Evolutionary conservation across 768 basidiomycete species (phyloP).

Genomic region (Sarcomyxa edulis): DNA sequence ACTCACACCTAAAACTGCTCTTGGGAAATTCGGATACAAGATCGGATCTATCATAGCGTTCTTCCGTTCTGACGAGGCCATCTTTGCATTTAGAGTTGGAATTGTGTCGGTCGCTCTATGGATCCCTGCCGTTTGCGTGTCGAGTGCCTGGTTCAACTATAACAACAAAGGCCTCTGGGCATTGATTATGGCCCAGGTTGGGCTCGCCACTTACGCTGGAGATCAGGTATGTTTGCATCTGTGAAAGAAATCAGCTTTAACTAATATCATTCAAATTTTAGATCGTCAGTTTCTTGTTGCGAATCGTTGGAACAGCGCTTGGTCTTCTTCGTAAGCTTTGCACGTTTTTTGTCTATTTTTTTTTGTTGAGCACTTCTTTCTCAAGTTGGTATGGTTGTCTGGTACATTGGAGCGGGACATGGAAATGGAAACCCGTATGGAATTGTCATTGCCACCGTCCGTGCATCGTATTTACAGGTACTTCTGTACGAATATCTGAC

Average conservation of each 20-base stretch:
- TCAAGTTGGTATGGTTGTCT: background rate
- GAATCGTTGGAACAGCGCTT: slow-evolving; percentile 39
- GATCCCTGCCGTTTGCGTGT: slow-evolving; percentile 39
- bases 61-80: slow-evolving; percentile 35
- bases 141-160: slow-evolving; percentile 40
- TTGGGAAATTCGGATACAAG: slow-evolving; percentile 25
- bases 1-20: slow-evolving; percentile 28
- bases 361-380: background rate
- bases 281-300: slow-evolving; percentile 30
- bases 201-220: slow-evolving; percentile 48
- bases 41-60: slow-evolving; percentile 29
- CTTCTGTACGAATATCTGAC: slow-evolving; percentile 3
- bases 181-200: slow-evolving; percentile 57
- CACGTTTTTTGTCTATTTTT: slow-evolving; percentile 41
- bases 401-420: slow-evolving; percentile 28
- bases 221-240: slow-evolving; percentile 40
- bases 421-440: slow-evolving; percentile 53
- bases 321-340: slow-evolving; percentile 40
- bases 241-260: slow-evolving; percentile 24
- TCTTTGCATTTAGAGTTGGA: slow-evolving; percentile 48
- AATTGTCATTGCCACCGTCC: slow-evolving; percentile 34
- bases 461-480: slow-evolving; percentile 1
- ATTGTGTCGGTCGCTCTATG: slow-evolving; percentile 45
- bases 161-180: slow-evolving; percentile 46
- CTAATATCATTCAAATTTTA: slow-evolving; percentile 3